Base-by-base conservation (phyloP, 2,329 filamentous ascomycete species). In the Fusarium protoensiforme region DNA sequence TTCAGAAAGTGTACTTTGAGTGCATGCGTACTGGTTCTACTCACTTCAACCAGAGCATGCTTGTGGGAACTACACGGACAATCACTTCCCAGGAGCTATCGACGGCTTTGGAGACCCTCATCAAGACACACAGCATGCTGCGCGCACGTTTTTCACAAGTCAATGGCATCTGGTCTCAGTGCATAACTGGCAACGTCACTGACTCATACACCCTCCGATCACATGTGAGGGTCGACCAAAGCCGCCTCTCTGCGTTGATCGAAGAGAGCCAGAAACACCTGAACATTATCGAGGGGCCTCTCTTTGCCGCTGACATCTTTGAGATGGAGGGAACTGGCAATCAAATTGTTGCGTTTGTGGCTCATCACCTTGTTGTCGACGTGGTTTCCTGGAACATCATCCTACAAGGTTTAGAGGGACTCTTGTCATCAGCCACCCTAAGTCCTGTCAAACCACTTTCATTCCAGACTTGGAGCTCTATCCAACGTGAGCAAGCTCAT, bases 361-460 rank as follows among this genome's bases (percentile, higher is more conserved):
- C 75, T 6, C 82, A 84, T n/a, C 83, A 84, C 43, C 74, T 84
- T 6, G 76, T 83, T 10, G 81, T 87, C 36, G 85, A 87, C 61
- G 74, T 87, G 1, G 85, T 87, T 2, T 85, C 85, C 0, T 87
- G 85, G 85, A 79, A 84, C 22, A 78, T 86, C 7, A 77, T 87
- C 0, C 74, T 75, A 0, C 59, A 73, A 14, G 74, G 75, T n/a
- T 20, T 75, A 0, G 84, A 87, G 63, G 80, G 81, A 5, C 46
- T 83, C 1, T 69, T 86, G 1, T 72, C 57, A 22, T 38, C 64
- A 70, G 51, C 74, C 0, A 82, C 84, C 72, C 80, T 81, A 36
- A 54, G 4, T 0, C 53, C 48, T 5, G 3, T 8, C 0, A 68
- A 61, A 2, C 22, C 72, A 18, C 2, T 75, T 2, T 43, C 60